Percentiles rank a stretch among this genome's conserved stretches.
These are phyloP conservation scores for Bryoglossum gracile DNA, from an alignment of 495 filamentous ascomycete species.

Conservation along the genomic window DNA sequence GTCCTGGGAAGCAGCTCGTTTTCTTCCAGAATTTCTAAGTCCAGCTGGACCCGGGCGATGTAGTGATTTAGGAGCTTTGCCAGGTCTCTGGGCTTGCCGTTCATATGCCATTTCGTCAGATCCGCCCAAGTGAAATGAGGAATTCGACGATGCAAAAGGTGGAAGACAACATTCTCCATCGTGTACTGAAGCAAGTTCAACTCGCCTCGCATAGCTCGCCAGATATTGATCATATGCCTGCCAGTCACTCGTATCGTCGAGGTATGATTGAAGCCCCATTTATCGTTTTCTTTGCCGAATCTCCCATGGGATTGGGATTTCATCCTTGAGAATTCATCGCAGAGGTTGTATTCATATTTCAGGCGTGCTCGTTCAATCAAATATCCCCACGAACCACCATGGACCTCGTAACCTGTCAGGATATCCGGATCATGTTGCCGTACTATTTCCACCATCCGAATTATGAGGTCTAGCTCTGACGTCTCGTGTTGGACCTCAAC, in stretches of 20 bases:
- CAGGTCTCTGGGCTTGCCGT: slow-evolving; percentile 57
- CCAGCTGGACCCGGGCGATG: slow-evolving; percentile 64
- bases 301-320: slow-evolving; percentile 72
- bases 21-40: slow-evolving; percentile 84
- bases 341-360: slow-evolving; percentile 84
- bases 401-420: slow-evolving; percentile 91
- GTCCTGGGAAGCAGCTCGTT: slow-evolving; percentile 86
- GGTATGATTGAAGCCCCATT: slow-evolving; percentile 89
- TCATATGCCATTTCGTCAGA: slow-evolving; percentile 75
- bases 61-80: slow-evolving; percentile 75
- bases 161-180: slow-evolving; percentile 95
- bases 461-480: slow-evolving; percentile 78
- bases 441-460: slow-evolving; percentile 78
- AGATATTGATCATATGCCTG: slow-evolving; percentile 93
- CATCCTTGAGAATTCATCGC: slow-evolving; percentile 83
- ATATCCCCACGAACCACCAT: slow-evolving; percentile 90
- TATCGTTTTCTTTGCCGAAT: slow-evolving; percentile 77
- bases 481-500: slow-evolving; percentile 65
- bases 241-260: slow-evolving; percentile 84
- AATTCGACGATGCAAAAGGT: slow-evolving; percentile 82
- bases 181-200: slow-evolving; percentile 87
- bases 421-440: slow-evolving; percentile 83
- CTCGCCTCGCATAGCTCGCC: slow-evolving; percentile 91
- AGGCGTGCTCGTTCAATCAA: slow-evolving; percentile 79
- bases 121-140: slow-evolving; percentile 77